Percentiles rank a stretch among this genome's conserved stretches.
phyloP scores from a whole-genome alignment of 805 yeast species.

The Naumovozyma castellii region DNA sequence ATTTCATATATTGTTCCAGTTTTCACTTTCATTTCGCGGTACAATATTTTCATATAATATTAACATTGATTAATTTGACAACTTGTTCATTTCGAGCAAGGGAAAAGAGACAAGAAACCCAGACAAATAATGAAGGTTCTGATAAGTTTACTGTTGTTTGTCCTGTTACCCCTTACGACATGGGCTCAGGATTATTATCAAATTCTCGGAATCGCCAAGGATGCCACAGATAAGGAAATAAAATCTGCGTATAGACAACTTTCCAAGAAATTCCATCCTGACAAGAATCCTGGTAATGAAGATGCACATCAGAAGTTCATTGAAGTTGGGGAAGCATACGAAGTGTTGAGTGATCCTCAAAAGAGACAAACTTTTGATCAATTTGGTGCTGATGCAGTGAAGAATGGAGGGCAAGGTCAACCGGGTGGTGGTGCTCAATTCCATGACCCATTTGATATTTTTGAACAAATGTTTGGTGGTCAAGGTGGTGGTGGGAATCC shows the following conservation, averaged over 20 bases:
- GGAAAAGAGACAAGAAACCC: too few relatives aligned
- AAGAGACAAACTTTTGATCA: slow-evolving; percentile 61
- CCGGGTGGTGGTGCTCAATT: slow-evolving; percentile 29
- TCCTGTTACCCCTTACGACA: slow-evolving; percentile 7
- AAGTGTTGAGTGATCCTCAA: slow-evolving; percentile 63
- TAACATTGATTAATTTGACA: too few relatives aligned
- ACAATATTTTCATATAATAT: too few relatives aligned
- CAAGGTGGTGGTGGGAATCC: slow-evolving; percentile 34
- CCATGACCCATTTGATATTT: slow-evolving; percentile 31
- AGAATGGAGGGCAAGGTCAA: slow-evolving; percentile 47
- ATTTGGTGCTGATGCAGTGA: slow-evolving; percentile 68
- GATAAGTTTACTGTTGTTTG: background rate
- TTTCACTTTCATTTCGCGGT: too few relatives aligned
- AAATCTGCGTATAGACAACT: slow-evolving; percentile 75
- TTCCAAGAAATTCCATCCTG: slow-evolving; percentile 87
- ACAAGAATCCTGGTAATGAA: slow-evolving; percentile 76
- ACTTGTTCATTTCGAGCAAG: too few relatives aligned
- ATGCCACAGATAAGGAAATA: slow-evolving; percentile 72
- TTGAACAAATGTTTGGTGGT: slow-evolving; percentile 29
- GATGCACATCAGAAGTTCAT: slow-evolving; percentile 80
- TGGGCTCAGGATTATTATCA: slow-evolving; percentile 41
- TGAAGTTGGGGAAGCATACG: slow-evolving; percentile 90
- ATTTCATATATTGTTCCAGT: too few relatives aligned
- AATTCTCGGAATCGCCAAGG: slow-evolving; percentile 58
- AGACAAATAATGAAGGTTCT: too few relatives aligned